phyloP scores from a whole-genome alignment of 176 grass and related monocot genomes.

The Hyparrhenia diplandra region DNA sequence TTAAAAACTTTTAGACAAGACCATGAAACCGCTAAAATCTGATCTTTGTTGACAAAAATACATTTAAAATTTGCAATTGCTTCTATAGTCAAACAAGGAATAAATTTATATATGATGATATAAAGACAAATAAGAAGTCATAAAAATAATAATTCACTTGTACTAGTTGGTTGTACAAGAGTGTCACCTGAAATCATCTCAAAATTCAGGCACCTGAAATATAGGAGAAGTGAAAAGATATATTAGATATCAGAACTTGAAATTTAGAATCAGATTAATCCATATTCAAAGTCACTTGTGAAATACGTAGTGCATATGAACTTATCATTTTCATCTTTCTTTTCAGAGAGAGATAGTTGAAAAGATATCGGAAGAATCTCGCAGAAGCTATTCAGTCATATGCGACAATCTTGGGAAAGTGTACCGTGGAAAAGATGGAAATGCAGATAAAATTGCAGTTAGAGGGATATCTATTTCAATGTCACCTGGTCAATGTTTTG shows the following conservation, averaged over 20 bases:
- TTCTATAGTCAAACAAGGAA: no score
- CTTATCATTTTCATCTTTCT: not conserved
- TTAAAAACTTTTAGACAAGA: no score
- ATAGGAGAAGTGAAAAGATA: no score
- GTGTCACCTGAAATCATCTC: no score
- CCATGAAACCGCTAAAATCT: no score
- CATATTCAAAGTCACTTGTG: not conserved
- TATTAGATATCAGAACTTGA: not conserved
- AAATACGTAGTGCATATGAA: not conserved
- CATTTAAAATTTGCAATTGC: no score
- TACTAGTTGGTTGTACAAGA: no score
- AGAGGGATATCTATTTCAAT: conserved; percentile 70
- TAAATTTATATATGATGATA: no score
- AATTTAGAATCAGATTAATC: not conserved
- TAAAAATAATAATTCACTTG: no score
- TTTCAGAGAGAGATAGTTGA: conserved; percentile 70
- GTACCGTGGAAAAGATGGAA: conserved; percentile 70
- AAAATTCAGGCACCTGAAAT: no score
- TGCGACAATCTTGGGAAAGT: conserved; percentile 75
- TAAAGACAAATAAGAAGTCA: no score
- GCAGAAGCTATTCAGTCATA: conserved; percentile 50
- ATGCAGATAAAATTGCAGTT: conserved; percentile 69
- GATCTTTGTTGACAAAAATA: no score
- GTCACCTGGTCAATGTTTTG: conserved; percentile 72
- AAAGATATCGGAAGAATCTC: conserved; percentile 38